Evolutionary conservation across 23 red algal genomes (phyloP).

Genomic region (Chondrus crispus): DNA sequence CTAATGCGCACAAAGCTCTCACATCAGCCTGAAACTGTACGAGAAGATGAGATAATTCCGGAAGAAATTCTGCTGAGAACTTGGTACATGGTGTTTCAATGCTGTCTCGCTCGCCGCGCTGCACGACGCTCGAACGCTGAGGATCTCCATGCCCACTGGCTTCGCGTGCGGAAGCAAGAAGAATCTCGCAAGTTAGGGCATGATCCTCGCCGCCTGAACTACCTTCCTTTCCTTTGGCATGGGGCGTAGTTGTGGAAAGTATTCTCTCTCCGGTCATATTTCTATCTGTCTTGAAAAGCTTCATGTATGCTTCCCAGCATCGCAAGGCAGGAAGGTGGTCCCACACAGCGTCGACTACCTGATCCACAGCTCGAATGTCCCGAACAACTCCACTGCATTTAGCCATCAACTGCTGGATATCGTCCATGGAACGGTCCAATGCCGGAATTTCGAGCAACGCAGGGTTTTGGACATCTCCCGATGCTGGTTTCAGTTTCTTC

Average conservation of each 20-base stretch:
- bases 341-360: slow-evolving; percentile 67
- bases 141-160: slow-evolving; percentile 16
- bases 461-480: background rate
- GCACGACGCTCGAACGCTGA: slow-evolving; percentile 14
- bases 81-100: background rate
- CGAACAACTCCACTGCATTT: background rate
- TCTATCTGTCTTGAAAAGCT: slow-evolving; percentile 8
- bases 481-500: background rate
- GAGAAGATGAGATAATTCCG: slow-evolving; percentile 48
- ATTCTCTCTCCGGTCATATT: too few relatives aligned
- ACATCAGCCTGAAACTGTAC: slow-evolving; percentile 60
- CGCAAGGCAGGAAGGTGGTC: slow-evolving; percentile 36
- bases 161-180: slow-evolving; percentile 33
- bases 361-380: background rate
- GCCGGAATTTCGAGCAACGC: slow-evolving; percentile 24
- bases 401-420: slow-evolving; percentile 52
- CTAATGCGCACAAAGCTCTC: slow-evolving; percentile 1
- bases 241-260: background rate
- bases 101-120: background rate
- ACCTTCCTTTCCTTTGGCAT: background rate
- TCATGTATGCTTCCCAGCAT: slow-evolving; percentile 75
- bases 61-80: slow-evolving; percentile 19
- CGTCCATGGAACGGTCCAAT: slow-evolving; percentile 8
- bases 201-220: slow-evolving; percentile 34
- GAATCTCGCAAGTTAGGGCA: slow-evolving; percentile 10